Base-by-base conservation (phyloP, 768 basidiomycete species). In the Amyloporia xantha region DNA sequence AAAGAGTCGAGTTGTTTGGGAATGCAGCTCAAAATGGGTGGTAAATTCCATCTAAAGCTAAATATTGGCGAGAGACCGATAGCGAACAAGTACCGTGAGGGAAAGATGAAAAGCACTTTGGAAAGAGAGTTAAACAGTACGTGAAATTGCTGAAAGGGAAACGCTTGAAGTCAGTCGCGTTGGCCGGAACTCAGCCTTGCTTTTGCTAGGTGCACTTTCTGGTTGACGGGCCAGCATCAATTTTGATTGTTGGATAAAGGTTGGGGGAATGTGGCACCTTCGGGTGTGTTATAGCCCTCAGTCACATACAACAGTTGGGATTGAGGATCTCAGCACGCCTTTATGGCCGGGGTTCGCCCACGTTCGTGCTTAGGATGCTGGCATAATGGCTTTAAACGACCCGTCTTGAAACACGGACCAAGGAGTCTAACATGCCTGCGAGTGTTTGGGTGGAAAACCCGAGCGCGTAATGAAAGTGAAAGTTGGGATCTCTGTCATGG, bases 31-130 rank as follows among this genome's bases (percentile, higher is more conserved):
- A 74, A 83, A 82, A 75, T 69, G 81, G 81, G 80, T 80, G 82
- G 81, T 83, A 79, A 82, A 82, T 75, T 82, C 81, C 81, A 80
- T 84, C 82, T 83, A 84, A 83, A 79, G 81, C 81, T 83, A 83
- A 82, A 83, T 82, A 84, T 71, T 71, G 78, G 79, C 78, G 73
- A 80, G 79, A 83, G 80, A 82, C 82, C 80, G 77, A 83, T 84
- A 83, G 82, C 76, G 76, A 82, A 83, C 81, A 81, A 82, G 81
- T 82, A 82, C 81, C 75, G 78, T 81, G 79, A 82, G 79, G 79
- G 81, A 83, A 82, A 81, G 81, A 79, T 79, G 78, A 82, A 82
- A 82, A 82, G 80, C 72, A 83, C 79, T 82, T 78, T 81, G 78
- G 72, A 82, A 79, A 81, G 78, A 81, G 79, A 81, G 79, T 82